Base-by-base conservation (phyloP, 768 basidiomycete genomes). In the Lepiota subincarnata region DNA sequence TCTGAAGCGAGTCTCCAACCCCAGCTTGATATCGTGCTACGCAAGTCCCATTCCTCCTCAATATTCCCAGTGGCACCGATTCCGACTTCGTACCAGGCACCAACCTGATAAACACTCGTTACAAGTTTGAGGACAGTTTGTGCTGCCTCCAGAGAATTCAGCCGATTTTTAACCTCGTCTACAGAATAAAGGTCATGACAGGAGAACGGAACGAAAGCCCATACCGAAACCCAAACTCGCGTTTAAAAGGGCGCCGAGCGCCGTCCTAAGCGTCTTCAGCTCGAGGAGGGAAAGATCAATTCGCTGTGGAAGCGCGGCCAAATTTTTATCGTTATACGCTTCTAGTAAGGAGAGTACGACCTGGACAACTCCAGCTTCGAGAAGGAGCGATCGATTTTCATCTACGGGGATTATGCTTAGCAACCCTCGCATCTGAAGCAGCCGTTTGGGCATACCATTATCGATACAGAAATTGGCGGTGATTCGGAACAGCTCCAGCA, bases 401-500 rank as follows among this genome's bases (percentile, higher is more conserved):
- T 93, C 91, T 93, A 54, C 16, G 37, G 31, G 31, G 45, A 20
- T 39, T 35, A 16, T 31, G 26, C 31, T 28, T 16, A 37, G 42
- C 44, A 31, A 50, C 14, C 45, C 44, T 16, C 47, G 36, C 26
- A 35, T 41, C 37, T 45, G 40, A 36, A 24, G 13, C 16, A 26
- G 38, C 38, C 19, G 5, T 6, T n/a, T 24, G 5, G 18, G 65
- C 81, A 56, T 59, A 84, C 89, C 83, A 60, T 92, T 89, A 64
- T 93, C 89, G 70, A 90, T 84, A 67, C 88, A 91, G 14, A 93
- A 68, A 68, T 93, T 93, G 11, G 91, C 91, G 20, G 82, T 83
- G 12, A 91, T 82, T 53, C 91, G 79, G 50, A 93, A 77, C 26
- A 91, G 69, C 64, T 92, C 87, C 55, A 79, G 80, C 19, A 84